A percentile compares a stretch with the other conserved stretches of the same genome.
Evolutionary conservation across 108 stramenopile genomes (phyloP).

Genomic region (Cyclotella baltica): DNA sequence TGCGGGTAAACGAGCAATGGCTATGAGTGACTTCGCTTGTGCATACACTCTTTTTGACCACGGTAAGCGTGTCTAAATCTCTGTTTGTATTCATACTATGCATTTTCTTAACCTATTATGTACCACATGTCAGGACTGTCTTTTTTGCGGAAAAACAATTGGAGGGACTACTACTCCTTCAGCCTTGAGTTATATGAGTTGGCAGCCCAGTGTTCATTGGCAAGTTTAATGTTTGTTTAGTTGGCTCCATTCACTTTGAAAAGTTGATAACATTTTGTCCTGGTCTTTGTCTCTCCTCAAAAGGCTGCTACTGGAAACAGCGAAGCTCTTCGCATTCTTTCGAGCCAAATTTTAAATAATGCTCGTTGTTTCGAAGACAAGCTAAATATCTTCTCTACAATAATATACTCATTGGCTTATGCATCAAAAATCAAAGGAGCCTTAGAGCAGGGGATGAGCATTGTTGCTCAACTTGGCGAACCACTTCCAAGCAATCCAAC

Average conservation of each 20-base stretch:
- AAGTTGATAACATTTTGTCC: too few relatives aligned
- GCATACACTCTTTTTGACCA: slow-evolving; percentile 23
- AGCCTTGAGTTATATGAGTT: too few relatives aligned
- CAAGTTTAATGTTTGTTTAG: too few relatives aligned
- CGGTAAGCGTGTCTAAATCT: too few relatives aligned
- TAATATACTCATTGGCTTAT: not conserved
- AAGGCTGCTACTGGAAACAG: slow-evolving; percentile 16
- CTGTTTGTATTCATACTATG: too few relatives aligned
- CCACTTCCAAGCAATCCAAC: not conserved
- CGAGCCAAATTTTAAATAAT: slow-evolving; percentile 1
- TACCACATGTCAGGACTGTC: slow-evolving; percentile 18
- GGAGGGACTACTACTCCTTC: slow-evolving; percentile 31
- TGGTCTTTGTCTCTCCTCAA: too few relatives aligned
- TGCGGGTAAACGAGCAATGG: slow-evolving; percentile 27
- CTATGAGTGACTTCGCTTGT: slow-evolving; percentile 17
- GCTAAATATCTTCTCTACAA: not conserved
- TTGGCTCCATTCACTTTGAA: too few relatives aligned
- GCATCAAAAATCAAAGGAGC: not conserved
- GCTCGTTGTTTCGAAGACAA: slow-evolving; percentile 29
- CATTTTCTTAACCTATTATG: too few relatives aligned
- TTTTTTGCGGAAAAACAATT: slow-evolving; percentile 21
- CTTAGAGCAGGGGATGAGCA: not conserved
- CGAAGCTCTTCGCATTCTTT: not conserved
- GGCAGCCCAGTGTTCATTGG: slow-evolving; percentile 12
- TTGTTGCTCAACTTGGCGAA: slow-evolving; percentile 23